Conservation (phyloP, 2,329 filamentous ascomycete species). For the Fusarium armeniacum region DNA sequence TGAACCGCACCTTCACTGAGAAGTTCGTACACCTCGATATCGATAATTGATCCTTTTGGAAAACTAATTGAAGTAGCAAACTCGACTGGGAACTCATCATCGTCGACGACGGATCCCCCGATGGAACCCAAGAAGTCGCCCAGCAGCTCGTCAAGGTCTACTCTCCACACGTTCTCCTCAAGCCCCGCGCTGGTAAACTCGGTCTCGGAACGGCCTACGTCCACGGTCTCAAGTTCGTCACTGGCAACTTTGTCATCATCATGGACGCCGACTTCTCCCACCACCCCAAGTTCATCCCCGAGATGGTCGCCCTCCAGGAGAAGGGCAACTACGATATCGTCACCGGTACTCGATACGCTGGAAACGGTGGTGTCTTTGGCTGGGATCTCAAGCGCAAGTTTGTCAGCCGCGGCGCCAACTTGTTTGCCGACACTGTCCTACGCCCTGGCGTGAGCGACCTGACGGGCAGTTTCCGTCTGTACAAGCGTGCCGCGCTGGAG, state of each 20-base stretch:
- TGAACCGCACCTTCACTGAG: constrained; percentile 92
- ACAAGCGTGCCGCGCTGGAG: constrained; percentile 90
- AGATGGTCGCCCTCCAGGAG: constrained; percentile 89
- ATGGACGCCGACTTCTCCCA: constrained; percentile 99
- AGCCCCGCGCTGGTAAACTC: constrained; percentile 92
- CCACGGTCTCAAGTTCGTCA: constrained; percentile 89
- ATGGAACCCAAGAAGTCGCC: constrained; percentile 92
- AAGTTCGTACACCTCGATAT: constrained; percentile 66
- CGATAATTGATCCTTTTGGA: background rate
- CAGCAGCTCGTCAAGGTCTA: constrained; percentile 91
- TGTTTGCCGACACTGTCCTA: constrained; percentile 95
- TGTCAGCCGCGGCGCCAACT: constrained; percentile 87
- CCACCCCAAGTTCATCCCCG: constrained; percentile 98
- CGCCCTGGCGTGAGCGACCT: constrained; percentile 94
- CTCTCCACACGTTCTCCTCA: constrained; percentile 82
- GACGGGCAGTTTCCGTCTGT: constrained; percentile 93
- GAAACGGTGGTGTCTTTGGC: constrained; percentile 89
- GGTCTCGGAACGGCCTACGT: constrained; percentile 98
- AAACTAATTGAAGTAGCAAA: constrained; percentile 68
- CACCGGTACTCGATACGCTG: constrained; percentile 94
- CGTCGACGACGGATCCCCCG: constrained; percentile 97
- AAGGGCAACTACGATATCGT: constrained; percentile 91
- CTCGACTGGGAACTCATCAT: constrained; percentile 98
- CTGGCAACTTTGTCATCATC: constrained; percentile 97
- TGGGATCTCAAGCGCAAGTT: constrained; percentile 96